These are phyloP conservation scores for Candolleomyces aberdarensis DNA, from an alignment of 768 basidiomycete genomes.

Conservation along the genomic window DNA sequence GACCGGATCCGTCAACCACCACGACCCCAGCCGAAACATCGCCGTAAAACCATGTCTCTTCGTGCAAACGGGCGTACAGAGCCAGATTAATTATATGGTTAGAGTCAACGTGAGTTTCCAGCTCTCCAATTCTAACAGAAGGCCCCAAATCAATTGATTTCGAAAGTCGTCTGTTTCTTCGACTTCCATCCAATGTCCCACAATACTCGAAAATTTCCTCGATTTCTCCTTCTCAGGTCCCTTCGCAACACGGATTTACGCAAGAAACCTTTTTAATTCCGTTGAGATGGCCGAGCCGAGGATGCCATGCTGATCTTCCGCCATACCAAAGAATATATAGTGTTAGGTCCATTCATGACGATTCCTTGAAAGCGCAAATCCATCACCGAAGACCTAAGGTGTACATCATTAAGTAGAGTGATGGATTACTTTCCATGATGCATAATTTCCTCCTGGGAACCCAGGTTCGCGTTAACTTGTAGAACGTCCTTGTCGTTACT, in stretches of 20 bases:
- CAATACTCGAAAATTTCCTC: not conserved
- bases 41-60: not conserved
- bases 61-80: constrained; percentile 50
- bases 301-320: not conserved
- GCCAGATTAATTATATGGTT: constrained; percentile 60
- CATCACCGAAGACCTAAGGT: not conserved
- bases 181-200: not conserved
- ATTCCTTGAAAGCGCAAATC: not conserved
- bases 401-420: not conserved
- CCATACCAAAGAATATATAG: not conserved
- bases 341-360: not conserved
- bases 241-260: not conserved
- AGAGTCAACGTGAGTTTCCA: constrained; percentile 55
- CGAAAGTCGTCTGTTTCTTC: not conserved
- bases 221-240: not conserved
- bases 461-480: not conserved
- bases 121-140: not conserved
- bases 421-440: not conserved
- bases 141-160: not conserved
- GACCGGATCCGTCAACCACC: too few relatives aligned
- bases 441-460: not conserved
- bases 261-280: not conserved
- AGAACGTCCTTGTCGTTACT: too few relatives aligned
- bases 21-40: too few relatives aligned
- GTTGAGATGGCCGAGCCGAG: not conserved